These are phyloP conservation scores for Colletotrichum sp. DNA, from an alignment of 2,329 filamentous ascomycete genomes.

Conservation along the genomic window DNA sequence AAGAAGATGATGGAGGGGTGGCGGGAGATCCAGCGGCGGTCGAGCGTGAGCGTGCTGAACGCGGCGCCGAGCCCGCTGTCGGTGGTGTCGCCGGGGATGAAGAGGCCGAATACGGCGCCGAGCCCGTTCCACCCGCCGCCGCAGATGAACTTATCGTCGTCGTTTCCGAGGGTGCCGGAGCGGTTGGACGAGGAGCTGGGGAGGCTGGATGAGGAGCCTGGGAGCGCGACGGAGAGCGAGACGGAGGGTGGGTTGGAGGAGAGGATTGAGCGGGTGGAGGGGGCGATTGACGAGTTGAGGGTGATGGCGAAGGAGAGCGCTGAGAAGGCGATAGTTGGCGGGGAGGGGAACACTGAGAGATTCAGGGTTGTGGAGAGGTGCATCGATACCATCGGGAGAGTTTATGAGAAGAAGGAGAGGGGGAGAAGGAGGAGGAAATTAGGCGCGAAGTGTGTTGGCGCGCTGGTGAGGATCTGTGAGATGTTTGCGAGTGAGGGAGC, in stretches of 20 bases:
- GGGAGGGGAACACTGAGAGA: neutral
- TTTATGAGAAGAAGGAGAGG: constrained; percentile 2
- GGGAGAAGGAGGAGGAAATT: neutral
- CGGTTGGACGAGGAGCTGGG: neutral
- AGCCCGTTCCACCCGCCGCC: neutral
- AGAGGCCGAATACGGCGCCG: constrained; percentile 10
- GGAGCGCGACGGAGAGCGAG: neutral
- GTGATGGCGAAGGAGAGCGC: constrained; percentile 6
- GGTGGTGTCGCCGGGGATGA: neutral
- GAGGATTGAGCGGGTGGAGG: neutral
- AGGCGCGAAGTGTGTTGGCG: neutral
- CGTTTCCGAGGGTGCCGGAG: constrained; percentile 4
- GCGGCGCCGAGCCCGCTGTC: neutral
- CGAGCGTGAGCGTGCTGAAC: neutral
- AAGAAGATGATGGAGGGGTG: constrained; percentile 16
- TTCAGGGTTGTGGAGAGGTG: constrained; percentile 6
- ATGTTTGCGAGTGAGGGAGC: constrained; percentile 12
- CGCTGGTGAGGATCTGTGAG: constrained; percentile 11
- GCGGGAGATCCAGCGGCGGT: constrained; percentile 12
- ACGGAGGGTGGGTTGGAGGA: neutral
- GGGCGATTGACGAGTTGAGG: constrained; percentile 5
- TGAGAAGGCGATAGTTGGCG: neutral
- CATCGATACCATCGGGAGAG: constrained; percentile 9
- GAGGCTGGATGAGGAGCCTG: neutral
- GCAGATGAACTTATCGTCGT: constrained; percentile 8